These are phyloP conservation scores for Fagopyrum tataricum DNA, from an alignment of 148 eudicot genomes.

Conservation along the genomic window DNA sequence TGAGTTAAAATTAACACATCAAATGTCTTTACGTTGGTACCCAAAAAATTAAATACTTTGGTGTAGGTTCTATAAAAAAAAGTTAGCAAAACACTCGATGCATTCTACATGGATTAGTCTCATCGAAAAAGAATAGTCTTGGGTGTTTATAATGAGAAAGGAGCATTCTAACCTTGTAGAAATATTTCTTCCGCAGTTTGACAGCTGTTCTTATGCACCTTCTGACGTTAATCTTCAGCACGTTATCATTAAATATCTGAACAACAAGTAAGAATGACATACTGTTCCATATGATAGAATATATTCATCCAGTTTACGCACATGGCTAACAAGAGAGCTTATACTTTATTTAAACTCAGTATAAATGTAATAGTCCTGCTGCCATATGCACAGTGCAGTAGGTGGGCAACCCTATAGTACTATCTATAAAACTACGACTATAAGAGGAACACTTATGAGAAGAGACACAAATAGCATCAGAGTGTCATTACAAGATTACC, in stretches of 20 bases:
- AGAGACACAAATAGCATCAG: background rate
- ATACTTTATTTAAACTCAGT: background rate
- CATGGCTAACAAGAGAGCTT: background rate
- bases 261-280: background rate
- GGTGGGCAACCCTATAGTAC: background rate
- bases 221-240: conserved; percentile 84
- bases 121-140: background rate
- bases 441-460: background rate
- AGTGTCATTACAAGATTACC: background rate
- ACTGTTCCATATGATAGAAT: background rate
- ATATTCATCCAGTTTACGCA: background rate
- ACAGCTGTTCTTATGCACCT: conserved; percentile 82
- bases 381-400: background rate
- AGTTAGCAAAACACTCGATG: background rate
- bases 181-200: conserved; percentile 88
- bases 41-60: too few relatives aligned
- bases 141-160: background rate
- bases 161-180: conserved; percentile 54
- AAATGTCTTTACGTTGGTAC: too few relatives aligned
- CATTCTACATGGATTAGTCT: background rate
- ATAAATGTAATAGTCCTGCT: background rate
- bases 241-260: conserved; percentile 90
- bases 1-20: too few relatives aligned
- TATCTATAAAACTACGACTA: background rate
- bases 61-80: background rate